phyloP scores from a whole-genome alignment of 2,329 filamentous ascomycete species.

The Xylaria sp. region DNA sequence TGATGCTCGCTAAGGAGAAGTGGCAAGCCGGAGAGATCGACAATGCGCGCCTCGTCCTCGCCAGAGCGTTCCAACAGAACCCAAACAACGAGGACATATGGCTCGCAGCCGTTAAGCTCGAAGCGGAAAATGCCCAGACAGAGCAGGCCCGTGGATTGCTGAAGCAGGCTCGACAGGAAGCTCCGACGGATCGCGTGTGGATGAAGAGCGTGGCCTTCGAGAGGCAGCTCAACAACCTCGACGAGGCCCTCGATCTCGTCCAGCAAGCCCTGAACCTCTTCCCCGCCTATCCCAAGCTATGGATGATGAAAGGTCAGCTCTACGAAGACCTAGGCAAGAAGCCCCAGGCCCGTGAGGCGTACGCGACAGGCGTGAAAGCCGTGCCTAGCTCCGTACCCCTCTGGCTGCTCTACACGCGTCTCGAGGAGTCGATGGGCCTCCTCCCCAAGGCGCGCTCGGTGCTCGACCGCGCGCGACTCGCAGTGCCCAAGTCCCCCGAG shows the following conservation, averaged over 20 bases:
- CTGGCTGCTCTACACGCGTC: slow-evolving; percentile 87
- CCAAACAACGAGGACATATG: slow-evolving; percentile 98
- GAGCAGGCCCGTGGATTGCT: slow-evolving; percentile 86
- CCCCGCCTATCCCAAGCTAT: slow-evolving; percentile 86
- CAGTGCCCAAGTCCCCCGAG: slow-evolving; percentile 83
- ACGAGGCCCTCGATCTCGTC: slow-evolving; percentile 85
- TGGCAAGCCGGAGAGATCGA: slow-evolving; percentile 90
- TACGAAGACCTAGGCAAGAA: slow-evolving; percentile 85
- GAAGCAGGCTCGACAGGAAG: slow-evolving; percentile 83
- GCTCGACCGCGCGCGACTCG: slow-evolving; percentile 88
- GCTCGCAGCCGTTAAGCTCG: slow-evolving; percentile 94
- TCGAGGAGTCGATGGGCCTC: slow-evolving; percentile 86
- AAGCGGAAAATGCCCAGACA: slow-evolving; percentile 86
- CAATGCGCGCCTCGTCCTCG: slow-evolving; percentile 85
- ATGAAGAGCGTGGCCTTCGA: slow-evolving; percentile 97
- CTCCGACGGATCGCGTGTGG: slow-evolving; percentile 95
- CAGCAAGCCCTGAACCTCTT: slow-evolving; percentile 88
- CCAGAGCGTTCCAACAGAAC: slow-evolving; percentile 91
- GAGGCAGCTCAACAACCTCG: slow-evolving; percentile 80
- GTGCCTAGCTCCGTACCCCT: slow-evolving; percentile 85
- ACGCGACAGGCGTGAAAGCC: slow-evolving; percentile 85
- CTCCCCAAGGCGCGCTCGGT: slow-evolving; percentile 93
- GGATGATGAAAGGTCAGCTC: slow-evolving; percentile 99
- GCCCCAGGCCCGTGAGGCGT: slow-evolving; percentile 88
- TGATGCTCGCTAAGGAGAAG: slow-evolving; percentile 94